Conservation (phyloP, 306 rosid genomes). For the Malus orientalis region DNA sequence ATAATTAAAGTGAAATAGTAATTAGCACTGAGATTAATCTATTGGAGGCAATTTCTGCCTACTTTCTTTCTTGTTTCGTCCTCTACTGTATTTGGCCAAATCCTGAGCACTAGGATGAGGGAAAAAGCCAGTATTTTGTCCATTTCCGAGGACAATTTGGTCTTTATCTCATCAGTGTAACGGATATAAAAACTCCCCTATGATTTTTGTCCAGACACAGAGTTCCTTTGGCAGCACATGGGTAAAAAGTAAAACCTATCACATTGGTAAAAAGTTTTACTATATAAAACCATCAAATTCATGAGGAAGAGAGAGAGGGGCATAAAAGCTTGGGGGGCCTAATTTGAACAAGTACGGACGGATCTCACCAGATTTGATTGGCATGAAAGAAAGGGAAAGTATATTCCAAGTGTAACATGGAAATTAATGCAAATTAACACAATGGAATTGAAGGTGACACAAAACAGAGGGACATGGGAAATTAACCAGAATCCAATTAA, state of each 20-base stretch:
- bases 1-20: neutral
- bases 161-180: slow-evolving; percentile 13
- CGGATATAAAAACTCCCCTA: slow-evolving; percentile 25
- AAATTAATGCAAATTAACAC: neutral
- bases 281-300: neutral
- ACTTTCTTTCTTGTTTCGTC: neutral
- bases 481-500: neutral
- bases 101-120: neutral
- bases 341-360: too few species aligned
- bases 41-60: neutral
- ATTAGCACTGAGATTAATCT: neutral
- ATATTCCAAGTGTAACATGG: neutral
- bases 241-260: too few species aligned
- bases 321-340: neutral
- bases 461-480: neutral
- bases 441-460: neutral
- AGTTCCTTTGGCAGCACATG: neutral
- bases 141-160: slow-evolving; percentile 10
- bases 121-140: slow-evolving; percentile 15
- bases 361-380: too few species aligned
- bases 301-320: neutral
- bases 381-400: neutral
- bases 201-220: neutral
- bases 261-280: too few species aligned
- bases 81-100: neutral